These are phyloP conservation scores for Bretschneidera sinensis DNA, from an alignment of 345 rosid species.

Conservation along the genomic window DNA sequence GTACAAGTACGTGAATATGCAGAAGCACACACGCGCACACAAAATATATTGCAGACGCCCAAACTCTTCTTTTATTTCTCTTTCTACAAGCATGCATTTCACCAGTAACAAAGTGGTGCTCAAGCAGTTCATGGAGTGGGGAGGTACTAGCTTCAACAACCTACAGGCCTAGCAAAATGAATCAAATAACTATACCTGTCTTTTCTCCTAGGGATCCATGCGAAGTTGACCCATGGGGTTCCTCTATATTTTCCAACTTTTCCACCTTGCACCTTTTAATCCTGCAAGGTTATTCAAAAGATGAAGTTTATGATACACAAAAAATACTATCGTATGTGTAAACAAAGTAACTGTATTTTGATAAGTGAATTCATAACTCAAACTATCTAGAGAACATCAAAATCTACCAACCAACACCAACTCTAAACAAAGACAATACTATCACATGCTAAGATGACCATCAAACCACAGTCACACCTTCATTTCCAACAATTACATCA, in stretches of 20 bases:
- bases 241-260: constrained; percentile 28
- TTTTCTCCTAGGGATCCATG: constrained; percentile 18
- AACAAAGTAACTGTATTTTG: not conserved
- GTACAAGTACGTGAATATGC: no score
- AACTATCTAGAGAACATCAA: not conserved
- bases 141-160: not conserved
- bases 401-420: not conserved
- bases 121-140: not conserved
- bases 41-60: not conserved
- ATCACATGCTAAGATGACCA: no score
- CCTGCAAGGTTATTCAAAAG: constrained; percentile 33
- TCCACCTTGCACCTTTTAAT: constrained; percentile 55
- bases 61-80: not conserved
- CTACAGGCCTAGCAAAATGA: not conserved
- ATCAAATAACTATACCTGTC: constrained; percentile 33
- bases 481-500: no score
- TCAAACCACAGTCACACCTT: no score
- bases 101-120: constrained; percentile 2
- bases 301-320: constrained; percentile 1
- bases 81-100: not conserved
- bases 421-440: no score
- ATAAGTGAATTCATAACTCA: no score
- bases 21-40: no score
- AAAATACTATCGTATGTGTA: not conserved
- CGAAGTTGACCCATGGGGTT: constrained; percentile 32